Evolutionary conservation across 2,329 filamentous ascomycete genomes (phyloP), one percentile per base, ranked within the genome.

Genomic region (Gnomoniopsis smithogilvyi): DNA sequence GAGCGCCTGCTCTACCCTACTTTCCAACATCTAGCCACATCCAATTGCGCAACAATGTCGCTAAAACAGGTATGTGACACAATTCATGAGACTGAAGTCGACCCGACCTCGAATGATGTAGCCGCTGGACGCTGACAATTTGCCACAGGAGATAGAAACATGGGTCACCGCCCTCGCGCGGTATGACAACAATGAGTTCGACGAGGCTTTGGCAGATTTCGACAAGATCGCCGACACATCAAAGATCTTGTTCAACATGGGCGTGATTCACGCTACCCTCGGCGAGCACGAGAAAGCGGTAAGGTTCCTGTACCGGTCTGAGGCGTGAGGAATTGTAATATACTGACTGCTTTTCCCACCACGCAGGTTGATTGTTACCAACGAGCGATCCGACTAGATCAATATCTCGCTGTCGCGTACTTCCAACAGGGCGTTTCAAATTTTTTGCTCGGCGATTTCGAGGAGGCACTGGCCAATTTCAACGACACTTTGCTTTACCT

Each of bases 341-440:
- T 63, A 56, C 61, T 64, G 63, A 63, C 65, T 65, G 51, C 22
- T 22, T 26, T 51, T n/a, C n/a, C n/a, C n/a, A n/a, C n/a, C 38
- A 21, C 11, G 36, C 48, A 97, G 93, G 91, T 99, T 65, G 90
- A 96, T 75, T 95, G 88, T 75, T 99, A 97, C 73, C 93, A 97
- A 78, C 87, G 90, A 72, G 93, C 95, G 51, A 90, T 96, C 67
- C 84, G 87, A 64, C 82, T 97, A 59, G 95, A 99, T 70, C 90
- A 95, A 71, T 99, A 98, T 71, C 89, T 99, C 49, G 95, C 95
- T 59, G 92, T 99, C 60, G 94, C 95, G 61, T 98, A 98, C 73
- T 99, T 99, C 74, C 95, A 99, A 71, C 92, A 98, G 75, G 95
- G 95, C 47, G 95, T 99, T 19, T 98, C 95, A 57, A 99, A 98